Evolutionary conservation across 2,329 filamentous ascomycete genomes (phyloP), one percentile per base, ranked within the genome.

Genomic region (Neurospora sp.): DNA sequence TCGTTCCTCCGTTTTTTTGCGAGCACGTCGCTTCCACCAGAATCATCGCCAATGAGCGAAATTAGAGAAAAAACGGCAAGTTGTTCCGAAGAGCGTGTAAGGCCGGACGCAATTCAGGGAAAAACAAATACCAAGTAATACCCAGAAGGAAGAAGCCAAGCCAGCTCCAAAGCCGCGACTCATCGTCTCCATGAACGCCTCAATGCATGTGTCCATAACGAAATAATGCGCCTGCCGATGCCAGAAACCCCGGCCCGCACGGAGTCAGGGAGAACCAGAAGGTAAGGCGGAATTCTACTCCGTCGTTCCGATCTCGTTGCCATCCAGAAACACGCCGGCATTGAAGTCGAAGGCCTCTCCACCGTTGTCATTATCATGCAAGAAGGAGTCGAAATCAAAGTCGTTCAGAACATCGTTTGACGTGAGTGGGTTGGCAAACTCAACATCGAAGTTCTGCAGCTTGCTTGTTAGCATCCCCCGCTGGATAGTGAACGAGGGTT

Each of bases 341-440:
- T 81, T 81, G 75, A 90, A 89, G 78, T 86, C 86, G 72, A 89
- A 90, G 57, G 81, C 81, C 52, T 83, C 83, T 40, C 79, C 82
- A 66, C 84, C 81, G 66, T 85, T 84, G 23, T 62, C 52, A 71
- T 85, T 83, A 69, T 86, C 83, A 72, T 90, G 87, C 8, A 91
- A 80, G 81, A 91, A 91, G 1, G 88, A 89, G 77, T 91, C 88
- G 74, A 91, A 87, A 73, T 91, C 88, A 74, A 91, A 91, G 73
- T 89, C 88, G 74, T 87, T 87, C 66, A 91, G 81, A 41, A 90
- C 88, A 75, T 90, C 85, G 69, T 79, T 80, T 6, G 83, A 82
- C 71, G 82, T 81, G 36, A 85, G 77, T 2, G 87, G 85, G 72
- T 88, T 86, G 69, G 84, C 82, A 76, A 88, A 86, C 69, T 86